Conservation (phyloP, 306 rosid species). For the Fagus crenata region DNA sequence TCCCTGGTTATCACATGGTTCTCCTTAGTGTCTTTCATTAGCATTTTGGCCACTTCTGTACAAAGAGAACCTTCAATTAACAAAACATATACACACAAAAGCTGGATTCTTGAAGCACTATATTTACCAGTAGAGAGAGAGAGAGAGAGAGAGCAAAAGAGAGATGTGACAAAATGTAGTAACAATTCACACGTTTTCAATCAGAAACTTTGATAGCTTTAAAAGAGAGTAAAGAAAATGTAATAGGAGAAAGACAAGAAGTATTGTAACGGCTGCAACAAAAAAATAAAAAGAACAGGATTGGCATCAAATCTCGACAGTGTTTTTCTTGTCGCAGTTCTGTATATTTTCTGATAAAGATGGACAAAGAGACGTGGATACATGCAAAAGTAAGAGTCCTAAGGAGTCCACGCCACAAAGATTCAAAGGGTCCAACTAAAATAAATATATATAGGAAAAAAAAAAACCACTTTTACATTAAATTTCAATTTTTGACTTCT, state of each 20-base stretch:
- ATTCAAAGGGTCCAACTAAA: constrained; percentile 16
- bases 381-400: constrained; percentile 32
- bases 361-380: constrained; percentile 42
- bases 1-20: constrained; percentile 34
- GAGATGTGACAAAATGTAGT: neutral
- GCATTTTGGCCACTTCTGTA: constrained; percentile 21
- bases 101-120: neutral
- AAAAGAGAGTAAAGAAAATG: constrained; percentile 19
- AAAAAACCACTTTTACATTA: neutral
- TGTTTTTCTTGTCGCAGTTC: constrained; percentile 38
- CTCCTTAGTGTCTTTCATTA: constrained; percentile 46
- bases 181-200: constrained; percentile 24
- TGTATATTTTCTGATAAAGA: constrained; percentile 50
- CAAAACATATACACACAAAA: neutral
- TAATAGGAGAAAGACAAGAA: constrained; percentile 31
- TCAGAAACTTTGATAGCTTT: constrained; percentile 15
- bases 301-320: constrained; percentile 43
- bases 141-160: neutral
- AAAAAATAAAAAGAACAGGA: constrained; percentile 17
- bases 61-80: constrained; percentile 2
- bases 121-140: neutral
- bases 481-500: no score
- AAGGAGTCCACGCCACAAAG: constrained; percentile 10
- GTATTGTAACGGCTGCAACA: constrained; percentile 36
- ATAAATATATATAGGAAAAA: neutral